Base-by-base conservation (phyloP, 306 rosid species). In the Pyrus pyrifolia region DNA sequence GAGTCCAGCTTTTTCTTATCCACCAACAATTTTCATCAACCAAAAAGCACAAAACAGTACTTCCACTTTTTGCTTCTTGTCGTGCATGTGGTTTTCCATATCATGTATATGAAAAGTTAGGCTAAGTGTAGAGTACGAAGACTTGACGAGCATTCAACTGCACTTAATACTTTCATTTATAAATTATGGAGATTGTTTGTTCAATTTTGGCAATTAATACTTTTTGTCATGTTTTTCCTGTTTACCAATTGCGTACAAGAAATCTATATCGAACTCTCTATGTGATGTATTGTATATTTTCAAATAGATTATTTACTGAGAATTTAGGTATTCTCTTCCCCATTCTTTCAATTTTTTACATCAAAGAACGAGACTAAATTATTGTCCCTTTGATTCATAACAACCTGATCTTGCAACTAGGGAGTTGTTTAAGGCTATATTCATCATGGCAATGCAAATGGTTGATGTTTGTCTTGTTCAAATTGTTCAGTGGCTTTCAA, bases 401-500 rank as follows among this genome's bases (percentile, higher is more conserved):
- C n/a, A 73, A 27, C 59, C 19, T 73, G 12, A 10, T 66, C 5
- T 73, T 58, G 38, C 77, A 40, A 42, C 42, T 40, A 58, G 27
- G 3, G 49, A 22, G 49, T 59, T 61, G 19, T 9, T 62, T 11
- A 44, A 5, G 29, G 8, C 29, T 21, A 14, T 11, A 15, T 73
- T 58, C 8, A 14, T 72, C 53, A 23, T 59, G 23, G 29, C 14
- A 25, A 22, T 25, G 17, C 17, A 27, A 33, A 27, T 18, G 11
- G 25, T 35, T 60, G 29, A 59, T 73, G 52, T 73, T 60, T 73
- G 15, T 30, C 61, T 65, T 45, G 17, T 74, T 60, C 46, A 40
- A 42, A 40, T 25, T 60, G 31, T 42, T 60, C 78, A 92, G 97
- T 95, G 90, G 96, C 97, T 73, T 92, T 82, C 83, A 92, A 92